Conservation (phyloP, 2,329 filamentous ascomycete genomes). For the Ceratocystiopsis sp. region DNA sequence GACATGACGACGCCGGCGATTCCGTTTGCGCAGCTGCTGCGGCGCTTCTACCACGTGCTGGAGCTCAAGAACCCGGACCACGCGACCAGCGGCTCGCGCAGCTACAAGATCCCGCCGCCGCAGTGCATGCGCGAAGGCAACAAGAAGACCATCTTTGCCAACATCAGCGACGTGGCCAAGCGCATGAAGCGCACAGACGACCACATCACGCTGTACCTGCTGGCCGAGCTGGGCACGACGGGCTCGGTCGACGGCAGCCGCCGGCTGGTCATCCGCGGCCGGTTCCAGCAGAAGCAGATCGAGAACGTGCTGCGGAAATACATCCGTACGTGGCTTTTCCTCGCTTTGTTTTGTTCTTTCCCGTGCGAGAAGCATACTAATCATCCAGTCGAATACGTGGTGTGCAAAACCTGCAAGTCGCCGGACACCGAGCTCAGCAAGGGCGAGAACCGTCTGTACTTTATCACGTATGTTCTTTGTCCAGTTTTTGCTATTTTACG, state of each 20-base stretch:
- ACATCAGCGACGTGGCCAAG: constrained; percentile 97
- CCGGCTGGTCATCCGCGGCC: constrained; percentile 82
- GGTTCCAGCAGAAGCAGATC: constrained; percentile 99
- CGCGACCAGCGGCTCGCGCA: constrained; percentile 72
- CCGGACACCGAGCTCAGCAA: constrained; percentile 94
- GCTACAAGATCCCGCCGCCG: constrained; percentile 97
- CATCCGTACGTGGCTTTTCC: constrained; percentile 50
- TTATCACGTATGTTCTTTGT: constrained; percentile 46
- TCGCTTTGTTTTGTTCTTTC: background rate
- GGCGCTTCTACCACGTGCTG: constrained; percentile 86
- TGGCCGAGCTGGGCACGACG: constrained; percentile 93
- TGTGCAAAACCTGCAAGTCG: constrained; percentile 94
- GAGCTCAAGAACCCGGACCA: constrained; percentile 95
- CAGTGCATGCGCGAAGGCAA: constrained; percentile 99
- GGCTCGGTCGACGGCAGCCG: constrained; percentile 88
- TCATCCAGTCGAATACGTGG: constrained; percentile 73
- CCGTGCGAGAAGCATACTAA: constrained; percentile 13
- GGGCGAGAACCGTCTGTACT: constrained; percentile 97
- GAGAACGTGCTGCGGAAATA: constrained; percentile 94
- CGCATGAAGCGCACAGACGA: constrained; percentile 98
- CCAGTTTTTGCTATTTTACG: constrained; percentile 1
- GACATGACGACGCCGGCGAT: constrained; percentile 58
- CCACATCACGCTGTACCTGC: constrained; percentile 91
- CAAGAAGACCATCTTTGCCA: constrained; percentile 99
- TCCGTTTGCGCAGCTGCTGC: constrained; percentile 70